A percentile compares a stretch with the other conserved stretches of the same genome.
These are phyloP conservation scores for Hericium coralloides DNA, from an alignment of 768 basidiomycete genomes.

Conservation along the genomic window DNA sequence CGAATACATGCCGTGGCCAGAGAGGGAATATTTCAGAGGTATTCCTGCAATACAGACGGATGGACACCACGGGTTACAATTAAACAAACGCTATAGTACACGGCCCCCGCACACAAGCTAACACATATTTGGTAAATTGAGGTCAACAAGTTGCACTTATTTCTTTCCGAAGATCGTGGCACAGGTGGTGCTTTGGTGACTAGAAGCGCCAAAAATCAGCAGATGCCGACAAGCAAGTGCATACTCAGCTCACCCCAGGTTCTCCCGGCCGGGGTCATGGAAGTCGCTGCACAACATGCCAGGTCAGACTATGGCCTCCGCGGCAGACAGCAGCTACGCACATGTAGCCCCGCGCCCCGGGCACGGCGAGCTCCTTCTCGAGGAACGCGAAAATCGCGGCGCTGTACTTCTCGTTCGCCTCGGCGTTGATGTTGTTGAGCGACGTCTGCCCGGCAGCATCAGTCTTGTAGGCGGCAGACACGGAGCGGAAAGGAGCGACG, in stretches of 20 bases:
- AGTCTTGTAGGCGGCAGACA: not conserved
- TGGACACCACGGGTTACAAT: too few relatives aligned
- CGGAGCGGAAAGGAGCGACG: constrained; percentile 18
- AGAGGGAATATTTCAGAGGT: too few relatives aligned
- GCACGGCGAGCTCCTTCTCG: constrained; percentile 40
- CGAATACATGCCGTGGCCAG: too few relatives aligned
- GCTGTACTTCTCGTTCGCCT: constrained; percentile 44
- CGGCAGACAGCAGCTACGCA: constrained; percentile 15
- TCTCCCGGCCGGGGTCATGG: constrained; percentile 42
- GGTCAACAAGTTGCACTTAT: too few relatives aligned
- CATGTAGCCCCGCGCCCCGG: constrained; percentile 54
- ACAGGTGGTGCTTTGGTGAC: constrained; percentile 37
- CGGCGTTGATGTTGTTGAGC: constrained; percentile 44
- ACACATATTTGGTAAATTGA: too few relatives aligned
- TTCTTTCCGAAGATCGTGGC: constrained; percentile 29
- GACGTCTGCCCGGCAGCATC: constrained; percentile 31
- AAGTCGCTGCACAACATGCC: constrained; percentile 26
- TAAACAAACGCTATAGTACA: too few relatives aligned
- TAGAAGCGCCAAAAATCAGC: constrained; percentile 10
- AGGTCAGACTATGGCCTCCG: too few relatives aligned
- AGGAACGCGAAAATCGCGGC: constrained; percentile 47
- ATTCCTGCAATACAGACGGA: too few relatives aligned
- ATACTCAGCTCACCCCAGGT: constrained; percentile 34
- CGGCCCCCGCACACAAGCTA: too few relatives aligned
- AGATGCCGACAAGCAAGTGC: not conserved